These are phyloP conservation scores for Fusarium sp. DNA, from an alignment of 2,329 filamentous ascomycete species.

Conservation along the genomic window DNA sequence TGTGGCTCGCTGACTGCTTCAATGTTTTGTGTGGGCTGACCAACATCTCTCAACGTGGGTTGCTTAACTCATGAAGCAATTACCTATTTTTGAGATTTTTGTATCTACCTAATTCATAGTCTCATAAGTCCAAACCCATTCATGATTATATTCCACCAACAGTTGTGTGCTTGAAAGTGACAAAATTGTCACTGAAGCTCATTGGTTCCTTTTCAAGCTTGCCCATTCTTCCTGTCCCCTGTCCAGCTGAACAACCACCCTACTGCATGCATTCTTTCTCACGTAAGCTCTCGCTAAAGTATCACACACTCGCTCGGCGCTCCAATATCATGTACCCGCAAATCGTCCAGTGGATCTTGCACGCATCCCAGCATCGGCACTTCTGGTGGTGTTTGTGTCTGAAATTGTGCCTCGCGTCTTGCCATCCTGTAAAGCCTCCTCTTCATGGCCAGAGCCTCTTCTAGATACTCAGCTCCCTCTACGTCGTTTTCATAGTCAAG, in stretches of 20 bases:
- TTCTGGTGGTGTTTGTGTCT: not conserved
- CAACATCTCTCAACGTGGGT: not conserved
- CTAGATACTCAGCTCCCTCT: conserved; percentile 27
- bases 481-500: conserved; percentile 34
- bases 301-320: not conserved
- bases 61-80: not conserved
- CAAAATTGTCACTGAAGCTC: not conserved
- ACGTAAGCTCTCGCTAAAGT: not conserved
- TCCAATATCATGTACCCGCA: not conserved
- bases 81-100: not conserved
- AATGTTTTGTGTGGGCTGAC: not conserved
- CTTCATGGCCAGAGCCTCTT: conserved; percentile 21
- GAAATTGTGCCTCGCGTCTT: not conserved
- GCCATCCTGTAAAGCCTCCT: conserved; percentile 22
- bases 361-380: not conserved
- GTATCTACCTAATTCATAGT: not conserved
- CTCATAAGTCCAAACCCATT: not conserved
- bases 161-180: not conserved
- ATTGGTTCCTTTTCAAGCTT: not conserved
- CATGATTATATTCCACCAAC: too few species aligned
- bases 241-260: not conserved
- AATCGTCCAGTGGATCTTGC: not conserved
- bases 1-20: not conserved
- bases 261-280: not conserved
- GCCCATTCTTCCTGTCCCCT: not conserved